Evolutionary conservation across 352 stramenopile species (phyloP).

Genomic region (Phytopythium delawarense): DNA sequence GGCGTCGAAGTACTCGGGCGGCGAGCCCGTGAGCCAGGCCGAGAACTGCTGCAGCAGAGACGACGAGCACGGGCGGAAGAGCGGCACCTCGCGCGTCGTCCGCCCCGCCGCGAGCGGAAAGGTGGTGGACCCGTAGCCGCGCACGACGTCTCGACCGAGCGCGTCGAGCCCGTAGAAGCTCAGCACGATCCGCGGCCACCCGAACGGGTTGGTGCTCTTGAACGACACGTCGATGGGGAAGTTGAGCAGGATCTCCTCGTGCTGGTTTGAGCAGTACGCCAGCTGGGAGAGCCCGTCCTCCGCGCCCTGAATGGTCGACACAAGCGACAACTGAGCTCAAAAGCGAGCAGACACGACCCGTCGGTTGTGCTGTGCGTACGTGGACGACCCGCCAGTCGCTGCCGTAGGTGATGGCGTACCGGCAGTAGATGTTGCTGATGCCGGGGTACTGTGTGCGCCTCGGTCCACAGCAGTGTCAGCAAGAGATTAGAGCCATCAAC

Average conservation of each 20-base stretch:
- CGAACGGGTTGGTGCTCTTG: constrained; percentile 93
- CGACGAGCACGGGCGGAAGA: constrained; percentile 87
- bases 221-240: constrained; percentile 96
- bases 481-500: background rate
- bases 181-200: constrained; percentile 92
- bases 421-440: constrained; percentile 89
- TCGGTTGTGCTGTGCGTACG: constrained; percentile 19
- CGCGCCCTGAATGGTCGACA: constrained; percentile 28
- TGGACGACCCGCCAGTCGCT: constrained; percentile 91
- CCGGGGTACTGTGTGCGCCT: constrained; percentile 46
- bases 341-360: background rate
- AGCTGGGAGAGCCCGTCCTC: constrained; percentile 89
- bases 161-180: constrained; percentile 88
- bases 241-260: constrained; percentile 89
- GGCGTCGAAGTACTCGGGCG: constrained; percentile 88
- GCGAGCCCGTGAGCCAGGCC: constrained; percentile 84
- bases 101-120: constrained; percentile 69
- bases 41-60: constrained; percentile 85
- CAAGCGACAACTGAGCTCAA: background rate
- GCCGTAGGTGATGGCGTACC: constrained; percentile 90
- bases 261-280: constrained; percentile 46
- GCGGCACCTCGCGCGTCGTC: constrained; percentile 64
- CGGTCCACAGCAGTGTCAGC: background rate
- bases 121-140: constrained; percentile 88
- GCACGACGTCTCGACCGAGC: constrained; percentile 87